Evolutionary conservation across 306 rosid species (phyloP).

Genomic region (Cucurbita moschata): DNA sequence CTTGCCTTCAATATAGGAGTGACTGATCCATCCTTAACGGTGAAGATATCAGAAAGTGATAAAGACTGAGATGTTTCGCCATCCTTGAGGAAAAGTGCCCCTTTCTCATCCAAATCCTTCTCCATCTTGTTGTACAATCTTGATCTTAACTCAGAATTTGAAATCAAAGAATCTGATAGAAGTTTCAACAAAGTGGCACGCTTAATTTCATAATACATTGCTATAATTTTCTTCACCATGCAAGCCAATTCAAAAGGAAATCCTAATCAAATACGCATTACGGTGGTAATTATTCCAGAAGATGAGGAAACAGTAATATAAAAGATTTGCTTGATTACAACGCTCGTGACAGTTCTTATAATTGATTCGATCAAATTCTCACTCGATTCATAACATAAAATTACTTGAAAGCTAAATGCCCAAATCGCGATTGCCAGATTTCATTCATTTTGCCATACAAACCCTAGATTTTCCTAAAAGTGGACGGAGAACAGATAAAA

Average conservation of each 20-base stretch:
- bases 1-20: constrained; percentile 66
- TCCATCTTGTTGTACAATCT: constrained; percentile 68
- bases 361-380: background rate
- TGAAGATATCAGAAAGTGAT: constrained; percentile 73
- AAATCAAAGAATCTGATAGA: constrained; percentile 25
- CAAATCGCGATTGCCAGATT: background rate
- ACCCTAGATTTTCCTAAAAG: background rate
- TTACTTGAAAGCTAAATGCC: background rate
- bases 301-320: background rate
- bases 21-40: constrained; percentile 57
- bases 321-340: background rate
- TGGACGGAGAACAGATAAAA: background rate
- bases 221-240: background rate
- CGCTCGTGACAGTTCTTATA: background rate
- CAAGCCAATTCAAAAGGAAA: background rate
- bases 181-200: constrained; percentile 1
- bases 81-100: constrained; percentile 55
- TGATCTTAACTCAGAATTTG: constrained; percentile 40
- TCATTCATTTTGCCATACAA: background rate
- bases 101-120: constrained; percentile 62
- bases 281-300: background rate
- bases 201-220: background rate
- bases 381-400: background rate
- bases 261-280: background rate
- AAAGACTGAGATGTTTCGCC: constrained; percentile 92